Base-by-base conservation (phyloP, 1,284 basidiomycete genomes). In the Calocybe gambosa region DNA sequence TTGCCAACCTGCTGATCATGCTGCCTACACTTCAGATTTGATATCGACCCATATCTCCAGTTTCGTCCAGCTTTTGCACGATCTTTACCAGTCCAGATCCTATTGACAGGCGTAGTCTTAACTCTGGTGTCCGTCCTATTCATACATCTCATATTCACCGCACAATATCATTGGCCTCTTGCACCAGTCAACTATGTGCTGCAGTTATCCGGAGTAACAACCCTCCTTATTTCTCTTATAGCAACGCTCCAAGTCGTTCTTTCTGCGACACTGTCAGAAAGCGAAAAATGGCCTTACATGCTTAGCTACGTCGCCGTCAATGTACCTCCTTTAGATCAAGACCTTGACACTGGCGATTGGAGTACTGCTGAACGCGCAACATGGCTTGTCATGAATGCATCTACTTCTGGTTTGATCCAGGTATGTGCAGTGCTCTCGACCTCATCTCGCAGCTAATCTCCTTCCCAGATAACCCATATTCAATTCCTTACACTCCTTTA, bases 401-500 rank as follows among this genome's bases (percentile, higher is more conserved):
- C 90, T 8, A 89, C 89, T 7, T 89, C 86, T 7, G 86, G 80
- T 6, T 68, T 96, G 36, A 88, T 92, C 23, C 93, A 95, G 73
- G 91, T 89, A 50, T 47, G 77, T 62, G 15, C 20, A 33, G 3
- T 25, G 6, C 13, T 21, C 8, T 28, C 6, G 16, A 18, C 20
- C 12, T 37, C 42, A 31, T 49, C 39, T 26, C 26, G 18, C 21
- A 29, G 16, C n/a, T 29, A 13, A 29, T 40, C 25, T 50, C 7
- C 26, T 28, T 45, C 34, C 16, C 7, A 96, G 90, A 86, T 93
- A 50, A 96, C 95, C 0, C 94, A 99, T 67, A 97, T 99, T 45
- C 96, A 99, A 64, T 98, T 98, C 67, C 74, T 99, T 46, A 96
- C 95, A 2, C 78, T 99, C 4, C 77, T 99, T 15, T 99, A 92